A percentile compares a stretch with the other conserved stretches of the same genome.
These are phyloP conservation scores for Turnera subulata DNA, from an alignment of 345 rosid genomes.

Conservation along the genomic window DNA sequence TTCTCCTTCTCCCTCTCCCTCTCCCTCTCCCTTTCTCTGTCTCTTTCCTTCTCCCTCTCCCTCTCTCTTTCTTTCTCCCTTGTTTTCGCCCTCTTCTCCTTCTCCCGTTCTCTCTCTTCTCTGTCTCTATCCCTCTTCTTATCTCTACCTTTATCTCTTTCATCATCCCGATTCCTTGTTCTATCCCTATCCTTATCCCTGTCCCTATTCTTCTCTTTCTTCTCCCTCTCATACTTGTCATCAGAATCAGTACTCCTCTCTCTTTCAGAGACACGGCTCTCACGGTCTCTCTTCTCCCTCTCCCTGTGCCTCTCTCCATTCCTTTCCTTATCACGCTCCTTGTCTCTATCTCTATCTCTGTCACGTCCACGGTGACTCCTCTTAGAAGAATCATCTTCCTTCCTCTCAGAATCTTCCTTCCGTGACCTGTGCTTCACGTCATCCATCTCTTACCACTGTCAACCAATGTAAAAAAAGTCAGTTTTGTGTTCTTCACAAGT, in stretches of 20 bases:
- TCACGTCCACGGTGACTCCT: constrained; percentile 30
- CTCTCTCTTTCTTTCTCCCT: constrained; percentile 9
- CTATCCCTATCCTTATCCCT: constrained; percentile 15
- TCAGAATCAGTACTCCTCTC: constrained; percentile 50
- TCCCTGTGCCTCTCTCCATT: constrained; percentile 47
- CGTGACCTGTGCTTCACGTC: constrained; percentile 39
- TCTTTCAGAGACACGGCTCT: constrained; percentile 43
- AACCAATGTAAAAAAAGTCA: constrained; percentile 1
- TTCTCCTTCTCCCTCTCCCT: constrained; percentile 4
- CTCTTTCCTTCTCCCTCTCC: constrained; percentile 6
- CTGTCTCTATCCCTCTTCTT: constrained; percentile 32
- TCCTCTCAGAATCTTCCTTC: constrained; percentile 37
- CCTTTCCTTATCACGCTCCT: constrained; percentile 51
- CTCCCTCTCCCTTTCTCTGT: constrained; percentile 13
- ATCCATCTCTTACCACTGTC: constrained; percentile 25
- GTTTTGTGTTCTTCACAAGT: no score
- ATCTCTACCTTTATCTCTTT: constrained; percentile 27
- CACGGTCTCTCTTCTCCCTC: constrained; percentile 38
- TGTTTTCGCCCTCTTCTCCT: background rate
- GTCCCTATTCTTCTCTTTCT: constrained; percentile 11
- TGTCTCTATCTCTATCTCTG: constrained; percentile 27
- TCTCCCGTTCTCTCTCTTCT: constrained; percentile 9
- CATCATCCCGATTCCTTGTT: constrained; percentile 14
- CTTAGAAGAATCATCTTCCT: constrained; percentile 43
- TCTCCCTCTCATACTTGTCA: constrained; percentile 31